Base-by-base conservation (phyloP, 306 rosid genomes). In the Comarum palustre region DNA sequence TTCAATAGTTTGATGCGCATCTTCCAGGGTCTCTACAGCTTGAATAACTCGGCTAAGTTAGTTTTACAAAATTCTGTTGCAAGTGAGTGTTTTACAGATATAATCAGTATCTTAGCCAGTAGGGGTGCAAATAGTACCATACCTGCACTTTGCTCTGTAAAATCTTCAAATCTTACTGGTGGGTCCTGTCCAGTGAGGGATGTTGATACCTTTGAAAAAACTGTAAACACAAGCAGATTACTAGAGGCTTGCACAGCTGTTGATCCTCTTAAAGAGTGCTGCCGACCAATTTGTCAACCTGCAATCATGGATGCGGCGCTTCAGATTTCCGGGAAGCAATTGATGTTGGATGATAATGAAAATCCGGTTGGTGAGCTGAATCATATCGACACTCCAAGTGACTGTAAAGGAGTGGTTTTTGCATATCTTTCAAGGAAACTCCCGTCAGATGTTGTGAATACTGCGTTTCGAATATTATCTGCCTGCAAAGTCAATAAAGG, bases 401-500 rank as follows among this genome's bases (percentile, higher is more conserved):
- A 90, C 80, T 95, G 99, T 79, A 95, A 91, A 87, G 89, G 88
- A 68, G 96, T 95, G 82, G 99, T 95, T 74, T 90, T 85, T 87
- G 86, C 99, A 25, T 95, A 90, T 84, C 84, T 95, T 76, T 90
- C 96, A 69, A 84, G 82, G 75, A 87, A 86, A 71, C 82, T 95
- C 73, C 76, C 90, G 4, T 75, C 79, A 69, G 93, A 89, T 65
- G 83, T 77, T 32, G 88, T 92, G 73, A 86, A 91, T 76, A 75
- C 87, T 63, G 90, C 89, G 63, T 88, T 87, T 81, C 93, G 97
- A 66, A 84, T 91, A 87, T 74, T 95, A 66, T 95, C 97, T 64
- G 87, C 99, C 54, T 95, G 99, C 90, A 95, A 91, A 83, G 96
- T 88, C 76, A 95, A 91, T 87, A 95, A 95, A 95, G 99, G 99